Evolutionary conservation across 176 grass and related monocot species (phyloP).

Genomic region (Carex myosuroides): DNA sequence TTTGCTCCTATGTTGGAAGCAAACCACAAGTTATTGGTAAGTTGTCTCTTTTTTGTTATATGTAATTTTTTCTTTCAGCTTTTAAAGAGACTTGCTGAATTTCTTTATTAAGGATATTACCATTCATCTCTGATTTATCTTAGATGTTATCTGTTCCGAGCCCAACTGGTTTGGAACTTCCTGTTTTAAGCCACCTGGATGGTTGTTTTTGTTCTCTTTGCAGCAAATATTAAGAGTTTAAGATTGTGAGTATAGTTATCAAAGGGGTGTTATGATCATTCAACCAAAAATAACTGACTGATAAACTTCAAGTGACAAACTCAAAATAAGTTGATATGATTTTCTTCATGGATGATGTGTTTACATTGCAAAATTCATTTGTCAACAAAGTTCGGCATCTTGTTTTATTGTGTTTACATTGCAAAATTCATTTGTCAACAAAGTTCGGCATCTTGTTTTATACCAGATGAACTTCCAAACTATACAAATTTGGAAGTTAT

Average conservation of each 20-base stretch:
- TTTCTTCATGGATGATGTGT: background rate
- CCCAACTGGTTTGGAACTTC: background rate
- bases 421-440: background rate
- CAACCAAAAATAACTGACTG: background rate
- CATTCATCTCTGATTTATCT: background rate
- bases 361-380: background rate
- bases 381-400: background rate
- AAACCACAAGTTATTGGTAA: slow-evolving; percentile 37
- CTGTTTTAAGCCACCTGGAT: background rate
- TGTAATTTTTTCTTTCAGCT: background rate
- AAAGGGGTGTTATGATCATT: background rate
- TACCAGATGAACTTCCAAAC: background rate
- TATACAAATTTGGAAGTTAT: background rate
- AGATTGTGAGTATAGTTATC: background rate
- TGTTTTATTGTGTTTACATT: background rate
- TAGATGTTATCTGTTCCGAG: background rate
- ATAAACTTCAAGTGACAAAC: background rate
- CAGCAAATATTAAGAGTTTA: background rate
- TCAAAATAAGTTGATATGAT: background rate
- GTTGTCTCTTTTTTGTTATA: background rate
- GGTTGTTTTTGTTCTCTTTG: background rate
- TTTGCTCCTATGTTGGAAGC: slow-evolving; percentile 27
- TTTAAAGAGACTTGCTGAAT: background rate
- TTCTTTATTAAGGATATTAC: background rate
- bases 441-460: background rate